Base-by-base conservation (phyloP, 495 filamentous ascomycete species). In the Penicillium coffeae region DNA sequence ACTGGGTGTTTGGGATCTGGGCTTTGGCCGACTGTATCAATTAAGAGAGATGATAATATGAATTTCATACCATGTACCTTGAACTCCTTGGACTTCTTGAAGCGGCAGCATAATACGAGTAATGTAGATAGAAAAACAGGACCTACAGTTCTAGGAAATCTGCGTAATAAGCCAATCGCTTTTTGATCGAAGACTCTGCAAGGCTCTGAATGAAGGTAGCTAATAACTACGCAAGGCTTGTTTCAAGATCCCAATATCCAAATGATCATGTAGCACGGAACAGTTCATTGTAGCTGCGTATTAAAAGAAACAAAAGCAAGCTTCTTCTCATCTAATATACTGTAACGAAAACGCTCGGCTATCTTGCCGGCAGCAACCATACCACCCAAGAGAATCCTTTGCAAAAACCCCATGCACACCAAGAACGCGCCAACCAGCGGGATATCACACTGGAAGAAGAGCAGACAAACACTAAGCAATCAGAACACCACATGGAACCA, bases 381-480 rank as follows among this genome's bases (percentile, higher is more conserved):
- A 51, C 46, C 53, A 52, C 47, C 52, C 38, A 45, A 47, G 38
- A 47, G 19, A 25, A 48, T 21, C 27, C 27, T 47, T 47, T 49
- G 48, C 48, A 35, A 18, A 12, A 45, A 45, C 32, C n/a, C 42
- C 42, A 45, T 45, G 40, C 42, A 45, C 56, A 50, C 38, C n/a
- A n/a, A n/a, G 39, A 47, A 55, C 53, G 48, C 59, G 59, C 59
- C 59, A 50, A 38, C 30, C 43, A 50, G 37, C 27, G 13, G 14
- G 43, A 53, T 45, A 53, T 32, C 48, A 27, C 21, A 18, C 12
- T n/a, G 8, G 18, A 19, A 39, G 27, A 54, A 37, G 38, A 45
- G 21, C 43, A 40, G 14, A 47, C n/a, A 44, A 47, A 50, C 42
- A 47, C 44, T 20, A 22, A 34, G 47, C 20, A n/a, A n/a, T n/a